Base-by-base conservation (phyloP, 192 early-diverging fungal genomes). In the Phlyctochytrium planicorne region DNA sequence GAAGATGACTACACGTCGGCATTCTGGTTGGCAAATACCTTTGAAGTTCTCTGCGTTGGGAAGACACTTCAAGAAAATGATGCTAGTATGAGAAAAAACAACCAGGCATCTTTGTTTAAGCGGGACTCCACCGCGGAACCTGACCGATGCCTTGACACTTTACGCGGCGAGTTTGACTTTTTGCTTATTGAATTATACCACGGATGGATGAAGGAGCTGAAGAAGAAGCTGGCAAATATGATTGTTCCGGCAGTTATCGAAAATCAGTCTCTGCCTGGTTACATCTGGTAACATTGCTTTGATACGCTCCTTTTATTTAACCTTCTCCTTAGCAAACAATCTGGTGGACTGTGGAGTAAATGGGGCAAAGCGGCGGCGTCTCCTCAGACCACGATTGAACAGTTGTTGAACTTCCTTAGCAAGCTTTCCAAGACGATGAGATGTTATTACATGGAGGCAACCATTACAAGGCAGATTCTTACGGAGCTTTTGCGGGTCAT, bases 21-120 rank as follows among this genome's bases (percentile, higher is more conserved):
- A 2, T 99, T 95, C 87, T 98, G 97, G 97, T 80, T 98, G 29
- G 93, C 94, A 10, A 99, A 99, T 72, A 90, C 91, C 23, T 96
- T 93, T 71, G 97, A 98, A 78, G 80, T 99, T 25, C 75, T 96
- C 72, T 94, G 94, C 25, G 85, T 98, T 66, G 90, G 94, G 67
- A 86, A 87, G 69, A 88, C 87, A 20, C 71, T 74, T 30, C 79
- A 80, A 63, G 83, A 85, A 47, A 53, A 27, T 30, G 69, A 74
- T 27, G 35, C 72, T 60, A 74, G 76, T 1, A 40, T 64, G 3
- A 14, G 10, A 47, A 47, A 47, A 47, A 20, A 20, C 20, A 20
- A 47, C 20, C 10, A 6, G 6, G 40, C 40, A 6, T n/a, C n/a
- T n/a, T n/a, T n/a, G n/a, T 47, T 14, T 47, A 6, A 47, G 6